These are phyloP conservation scores for Pseudozyma tsukubaensis DNA, from an alignment of 1,284 basidiomycete species.

Conservation along the genomic window DNA sequence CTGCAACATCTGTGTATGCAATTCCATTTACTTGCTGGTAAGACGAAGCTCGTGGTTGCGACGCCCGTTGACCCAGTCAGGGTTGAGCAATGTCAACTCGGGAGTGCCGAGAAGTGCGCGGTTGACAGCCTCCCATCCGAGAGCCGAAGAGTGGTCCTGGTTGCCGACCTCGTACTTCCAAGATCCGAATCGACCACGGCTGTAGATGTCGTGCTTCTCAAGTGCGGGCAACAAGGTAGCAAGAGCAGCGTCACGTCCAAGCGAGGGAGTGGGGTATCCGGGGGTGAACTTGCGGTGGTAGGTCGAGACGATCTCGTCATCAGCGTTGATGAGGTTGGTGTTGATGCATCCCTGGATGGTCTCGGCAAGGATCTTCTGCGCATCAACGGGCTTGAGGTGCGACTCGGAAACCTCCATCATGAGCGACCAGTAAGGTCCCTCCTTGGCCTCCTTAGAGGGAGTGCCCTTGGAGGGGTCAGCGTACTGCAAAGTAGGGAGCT, in stretches of 20 bases:
- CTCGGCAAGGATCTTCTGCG: conserved; percentile 71
- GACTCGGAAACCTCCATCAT: conserved; percentile 73
- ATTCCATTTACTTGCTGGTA: conserved; percentile 9
- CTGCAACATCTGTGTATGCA: background rate
- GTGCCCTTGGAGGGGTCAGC: conserved; percentile 70
- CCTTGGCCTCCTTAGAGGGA: conserved; percentile 67
- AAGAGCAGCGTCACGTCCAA: conserved; percentile 71
- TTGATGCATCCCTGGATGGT: conserved; percentile 72
- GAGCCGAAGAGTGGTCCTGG: conserved; percentile 73
- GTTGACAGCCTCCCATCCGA: conserved; percentile 73
- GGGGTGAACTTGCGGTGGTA: conserved; percentile 72
- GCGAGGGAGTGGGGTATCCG: conserved; percentile 72
- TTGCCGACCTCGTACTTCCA: conserved; percentile 73
- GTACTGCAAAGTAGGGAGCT: conserved; percentile 71
- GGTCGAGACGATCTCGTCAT: conserved; percentile 72
- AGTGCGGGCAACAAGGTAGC: conserved; percentile 71
- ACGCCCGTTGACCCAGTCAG: conserved; percentile 72
- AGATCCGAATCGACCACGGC: conserved; percentile 72
- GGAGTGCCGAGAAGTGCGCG: conserved; percentile 71
- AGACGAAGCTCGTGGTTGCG: conserved; percentile 70
- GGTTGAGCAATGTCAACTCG: conserved; percentile 71
- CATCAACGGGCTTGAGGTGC: conserved; percentile 71
- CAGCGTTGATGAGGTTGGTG: conserved; percentile 71
- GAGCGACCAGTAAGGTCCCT: conserved; percentile 71
- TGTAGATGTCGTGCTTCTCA: conserved; percentile 70